Evolutionary conservation across 495 filamentous ascomycete genomes (phyloP), one percentile per base, ranked within the genome.

Genomic region (Cercophora sp.): DNA sequence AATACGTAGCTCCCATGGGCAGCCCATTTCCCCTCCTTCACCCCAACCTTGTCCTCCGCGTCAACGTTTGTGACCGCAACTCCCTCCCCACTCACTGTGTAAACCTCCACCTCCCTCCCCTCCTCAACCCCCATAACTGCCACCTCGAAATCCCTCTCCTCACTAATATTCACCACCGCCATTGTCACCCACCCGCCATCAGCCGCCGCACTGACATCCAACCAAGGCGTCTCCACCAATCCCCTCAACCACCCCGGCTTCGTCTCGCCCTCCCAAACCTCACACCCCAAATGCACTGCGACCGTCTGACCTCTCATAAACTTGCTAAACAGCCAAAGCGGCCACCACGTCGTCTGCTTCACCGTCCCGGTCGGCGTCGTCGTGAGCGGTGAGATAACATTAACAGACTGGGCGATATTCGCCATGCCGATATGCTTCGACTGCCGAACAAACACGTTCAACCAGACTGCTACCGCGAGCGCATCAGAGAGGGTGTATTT

Each of bases 371-470:
- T 60, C 27, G 72, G 62, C 1, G 73, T 83, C 0, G 88, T 90
- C 83, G 89, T 86, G 16, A 91, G 73, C 1, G 85, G 87, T 23
- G 79, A 80, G 57, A 90, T 89, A 27, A 90, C 87, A 62, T 90
- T 90, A 29, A 91, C 84, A 50, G 70, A 82, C 70, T 91, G 87
- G 8, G 87, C 87, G 50, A 91, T 86, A 63, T 86, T 90, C 9
- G 87, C 85, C 87, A 91, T 92, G 46, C 85, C 85, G 13, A 91
- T 57, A 63, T 83, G 75, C 49, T 72, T 73, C 60, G 81, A 81
- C 73, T 91, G 85, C 13, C 87, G 79, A n/a, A 91, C 73, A 55
- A 91, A 90, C 9, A 85, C 86, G 60, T 90, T 91, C 19, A 90
- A 74, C 78, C 80, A 91, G 10, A 85, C 79, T 2, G 75, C 79